phyloP scores from a whole-genome alignment of 192 early-diverging fungal genomes.

The Backusella westeae region DNA sequence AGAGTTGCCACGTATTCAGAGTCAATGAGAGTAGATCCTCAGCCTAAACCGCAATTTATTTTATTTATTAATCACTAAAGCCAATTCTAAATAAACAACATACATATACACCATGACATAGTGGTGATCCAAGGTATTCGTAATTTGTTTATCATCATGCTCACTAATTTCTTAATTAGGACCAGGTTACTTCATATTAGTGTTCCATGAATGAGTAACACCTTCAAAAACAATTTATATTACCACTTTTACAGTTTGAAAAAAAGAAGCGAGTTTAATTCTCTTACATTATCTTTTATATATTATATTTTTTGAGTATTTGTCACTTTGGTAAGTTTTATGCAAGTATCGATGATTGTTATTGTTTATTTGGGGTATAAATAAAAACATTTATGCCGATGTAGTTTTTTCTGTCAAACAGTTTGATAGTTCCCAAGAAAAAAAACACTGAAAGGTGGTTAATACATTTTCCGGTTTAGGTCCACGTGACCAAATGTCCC shows the following conservation, averaged over 20 bases:
- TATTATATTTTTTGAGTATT: background rate
- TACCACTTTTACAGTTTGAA: no score
- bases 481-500: background rate
- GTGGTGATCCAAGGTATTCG: background rate
- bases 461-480: background rate
- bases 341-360: background rate
- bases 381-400: background rate
- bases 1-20: background rate
- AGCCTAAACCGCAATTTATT: no score
- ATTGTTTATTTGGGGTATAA: background rate
- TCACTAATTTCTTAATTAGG: background rate
- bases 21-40: no score
- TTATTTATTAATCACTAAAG: background rate
- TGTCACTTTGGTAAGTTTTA: background rate
- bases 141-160: background rate
- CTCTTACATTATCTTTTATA: background rate
- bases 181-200: background rate
- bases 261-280: background rate
- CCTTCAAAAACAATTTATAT: no score
- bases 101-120: background rate
- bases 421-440: background rate
- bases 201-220: background rate
- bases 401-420: background rate
- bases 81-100: background rate
- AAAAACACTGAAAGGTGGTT: background rate